Conservation (phyloP, 2,329 filamentous ascomycete species). For the Zymoseptoria passerinii region DNA sequence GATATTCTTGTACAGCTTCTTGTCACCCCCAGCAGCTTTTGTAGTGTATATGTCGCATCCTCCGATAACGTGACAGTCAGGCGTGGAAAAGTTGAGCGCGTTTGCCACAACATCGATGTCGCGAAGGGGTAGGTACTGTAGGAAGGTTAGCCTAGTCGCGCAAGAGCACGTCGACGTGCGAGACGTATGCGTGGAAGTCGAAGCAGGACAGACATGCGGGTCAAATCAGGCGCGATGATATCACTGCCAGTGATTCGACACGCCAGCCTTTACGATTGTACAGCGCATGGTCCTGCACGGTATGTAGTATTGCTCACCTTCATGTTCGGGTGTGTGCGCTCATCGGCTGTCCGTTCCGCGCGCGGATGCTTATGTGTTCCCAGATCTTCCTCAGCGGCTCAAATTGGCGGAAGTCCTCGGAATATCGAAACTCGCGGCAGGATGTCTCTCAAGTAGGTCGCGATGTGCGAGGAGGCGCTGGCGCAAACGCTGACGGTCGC, state of each 20-base stretch:
- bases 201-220: background rate
- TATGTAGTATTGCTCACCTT: constrained; percentile 20
- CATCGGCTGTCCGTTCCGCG: constrained; percentile 4
- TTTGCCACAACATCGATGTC: constrained; percentile 87
- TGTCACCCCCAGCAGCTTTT: constrained; percentile 88
- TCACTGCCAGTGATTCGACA: background rate
- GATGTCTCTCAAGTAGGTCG: background rate
- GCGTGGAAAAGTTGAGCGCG: constrained; percentile 90
- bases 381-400: background rate
- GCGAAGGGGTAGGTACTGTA: constrained; percentile 79
- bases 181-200: background rate
- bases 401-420: background rate
- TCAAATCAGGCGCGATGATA: background rate
- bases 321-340: constrained; percentile 17
- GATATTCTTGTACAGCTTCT: constrained; percentile 95
- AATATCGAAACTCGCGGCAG: background rate
- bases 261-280: background rate
- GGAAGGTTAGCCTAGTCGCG: constrained; percentile 11
- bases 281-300: background rate
- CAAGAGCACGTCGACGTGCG: background rate
- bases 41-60: constrained; percentile 96
- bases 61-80: constrained; percentile 84
- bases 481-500: background rate
- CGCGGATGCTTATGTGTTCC: background rate
- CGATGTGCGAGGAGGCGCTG: background rate